Percentiles rank a stretch among this genome's conserved stretches.
Conservation (phyloP, 2,329 filamentous ascomycete species). For the Fusarium sp. region DNA sequence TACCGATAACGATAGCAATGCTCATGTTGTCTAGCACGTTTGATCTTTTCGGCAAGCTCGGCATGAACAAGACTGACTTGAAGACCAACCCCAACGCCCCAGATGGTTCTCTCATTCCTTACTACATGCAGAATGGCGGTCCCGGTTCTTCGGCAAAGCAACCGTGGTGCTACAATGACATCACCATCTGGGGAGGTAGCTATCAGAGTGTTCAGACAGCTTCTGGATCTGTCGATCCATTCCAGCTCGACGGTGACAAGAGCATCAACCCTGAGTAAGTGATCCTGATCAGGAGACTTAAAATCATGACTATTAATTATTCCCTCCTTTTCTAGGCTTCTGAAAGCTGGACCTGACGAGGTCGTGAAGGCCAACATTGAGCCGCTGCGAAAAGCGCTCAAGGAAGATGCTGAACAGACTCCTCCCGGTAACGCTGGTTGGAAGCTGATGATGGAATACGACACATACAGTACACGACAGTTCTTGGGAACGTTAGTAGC, state of each 20-base stretch:
- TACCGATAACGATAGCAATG: fast-evolving
- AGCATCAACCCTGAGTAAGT: constrained; percentile 7
- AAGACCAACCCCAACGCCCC: constrained; percentile 2
- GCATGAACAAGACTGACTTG: constrained; percentile 14
- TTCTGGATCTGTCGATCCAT: constrained; percentile 5
- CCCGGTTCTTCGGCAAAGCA: background rate
- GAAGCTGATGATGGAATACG: constrained; percentile 16
- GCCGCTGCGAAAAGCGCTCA: constrained; percentile 4
- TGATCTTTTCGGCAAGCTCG: background rate
- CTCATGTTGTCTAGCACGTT: background rate
- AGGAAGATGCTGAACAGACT: constrained; percentile 1
- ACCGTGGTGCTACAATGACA: constrained; percentile 28
- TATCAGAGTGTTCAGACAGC: constrained; percentile 1
- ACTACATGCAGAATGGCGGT: constrained; percentile 19
- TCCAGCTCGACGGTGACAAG: background rate
- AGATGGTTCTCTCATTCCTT: constrained; percentile 19
- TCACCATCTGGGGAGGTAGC: constrained; percentile 7
- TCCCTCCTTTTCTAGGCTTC: background rate
- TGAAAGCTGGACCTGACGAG: background rate
- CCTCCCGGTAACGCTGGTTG: constrained; percentile 5
- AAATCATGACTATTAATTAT: background rate
- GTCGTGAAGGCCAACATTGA: constrained; percentile 8
- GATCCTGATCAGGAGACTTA: too few species aligned
- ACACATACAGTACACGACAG: constrained; percentile 22
- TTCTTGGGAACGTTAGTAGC: constrained; percentile 10